These are phyloP conservation scores for Mycena metata DNA, from an alignment of 768 basidiomycete genomes.

Conservation along the genomic window DNA sequence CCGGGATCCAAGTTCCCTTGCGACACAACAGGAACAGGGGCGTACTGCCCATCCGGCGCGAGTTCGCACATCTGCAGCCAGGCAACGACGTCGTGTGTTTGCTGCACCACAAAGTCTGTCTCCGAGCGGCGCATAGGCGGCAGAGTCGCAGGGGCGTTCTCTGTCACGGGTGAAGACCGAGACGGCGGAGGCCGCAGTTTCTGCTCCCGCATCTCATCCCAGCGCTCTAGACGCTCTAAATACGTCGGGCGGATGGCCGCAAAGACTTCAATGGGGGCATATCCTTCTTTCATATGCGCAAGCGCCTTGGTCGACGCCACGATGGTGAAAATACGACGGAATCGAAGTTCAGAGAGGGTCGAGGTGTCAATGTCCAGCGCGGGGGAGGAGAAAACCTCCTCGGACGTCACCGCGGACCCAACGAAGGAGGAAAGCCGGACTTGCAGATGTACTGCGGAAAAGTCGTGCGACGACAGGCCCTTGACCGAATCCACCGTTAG, in stretches of 20 bases:
- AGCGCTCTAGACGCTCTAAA: conserved; percentile 89
- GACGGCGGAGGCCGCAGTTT: conserved; percentile 59
- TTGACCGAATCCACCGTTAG: conserved; percentile 89
- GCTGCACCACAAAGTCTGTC: conserved; percentile 89
- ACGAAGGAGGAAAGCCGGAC: conserved; percentile 89
- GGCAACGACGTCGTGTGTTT: conserved; percentile 91
- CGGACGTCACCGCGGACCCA: conserved; percentile 74
- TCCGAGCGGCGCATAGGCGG: conserved; percentile 94
- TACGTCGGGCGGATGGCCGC: conserved; percentile 86
- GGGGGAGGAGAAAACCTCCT: conserved; percentile 86
- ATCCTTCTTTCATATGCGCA: conserved; percentile 78
- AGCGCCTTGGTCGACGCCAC: conserved; percentile 81
- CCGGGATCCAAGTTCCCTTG: conserved; percentile 84
- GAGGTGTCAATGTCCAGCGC: conserved; percentile 80
- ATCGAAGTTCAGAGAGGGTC: conserved; percentile 83
- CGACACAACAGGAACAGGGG: conserved; percentile 85
- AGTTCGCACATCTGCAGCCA: conserved; percentile 91
- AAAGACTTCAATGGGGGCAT: conserved; percentile 93
- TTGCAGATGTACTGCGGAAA: conserved; percentile 88
- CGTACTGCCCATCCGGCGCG: conserved; percentile 85
- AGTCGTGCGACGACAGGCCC: conserved; percentile 92
- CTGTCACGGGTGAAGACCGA: conserved; percentile 51
- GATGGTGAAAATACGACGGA: conserved; percentile 86
- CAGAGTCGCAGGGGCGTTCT: conserved; percentile 57
- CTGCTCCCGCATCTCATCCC: conserved; percentile 94